phyloP scores from a whole-genome alignment of 768 basidiomycete genomes.

The Hericium erinaceus region DNA sequence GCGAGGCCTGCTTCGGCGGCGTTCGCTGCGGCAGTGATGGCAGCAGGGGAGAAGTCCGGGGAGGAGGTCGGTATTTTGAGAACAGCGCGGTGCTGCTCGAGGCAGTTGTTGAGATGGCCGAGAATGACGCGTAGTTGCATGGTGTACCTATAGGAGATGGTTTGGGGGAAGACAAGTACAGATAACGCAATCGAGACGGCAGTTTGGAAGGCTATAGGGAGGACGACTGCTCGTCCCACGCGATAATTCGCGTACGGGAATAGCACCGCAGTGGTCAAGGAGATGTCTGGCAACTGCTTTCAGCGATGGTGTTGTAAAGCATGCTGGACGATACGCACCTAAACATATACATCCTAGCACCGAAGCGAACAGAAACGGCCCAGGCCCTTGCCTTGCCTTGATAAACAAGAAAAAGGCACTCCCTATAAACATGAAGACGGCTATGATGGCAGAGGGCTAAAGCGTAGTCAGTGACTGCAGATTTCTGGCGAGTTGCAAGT shows the following conservation, averaged over 20 bases:
- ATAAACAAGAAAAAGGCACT: constrained; percentile 48
- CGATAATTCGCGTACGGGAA: constrained; percentile 60
- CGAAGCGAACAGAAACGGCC: constrained; percentile 48
- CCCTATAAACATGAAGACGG: constrained; percentile 56
- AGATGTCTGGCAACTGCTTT: constrained; percentile 36
- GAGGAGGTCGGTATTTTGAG: constrained; percentile 36
- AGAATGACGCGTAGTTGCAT: constrained; percentile 38
- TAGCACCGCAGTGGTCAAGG: constrained; percentile 45
- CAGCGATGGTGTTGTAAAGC: background rate
- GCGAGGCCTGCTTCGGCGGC: constrained; percentile 41
- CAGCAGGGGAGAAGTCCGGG: constrained; percentile 27
- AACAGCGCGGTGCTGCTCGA: constrained; percentile 37
- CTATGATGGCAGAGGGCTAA: constrained; percentile 51
- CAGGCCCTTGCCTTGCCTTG: constrained; percentile 50
- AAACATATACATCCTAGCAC: constrained; percentile 54
- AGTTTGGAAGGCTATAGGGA: constrained; percentile 54
- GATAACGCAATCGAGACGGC: constrained; percentile 44
- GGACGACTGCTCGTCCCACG: constrained; percentile 40
- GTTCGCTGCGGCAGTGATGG: constrained; percentile 26
- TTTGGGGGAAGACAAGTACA: constrained; percentile 50
- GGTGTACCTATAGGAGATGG: constrained; percentile 53
- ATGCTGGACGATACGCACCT: constrained; percentile 27
- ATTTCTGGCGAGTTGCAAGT: constrained; percentile 19
- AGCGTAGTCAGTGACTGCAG: background rate
- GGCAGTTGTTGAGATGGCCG: constrained; percentile 34